Conservation (phyloP, 140 eudicot genomes). For the Senecio squalidus region DNA sequence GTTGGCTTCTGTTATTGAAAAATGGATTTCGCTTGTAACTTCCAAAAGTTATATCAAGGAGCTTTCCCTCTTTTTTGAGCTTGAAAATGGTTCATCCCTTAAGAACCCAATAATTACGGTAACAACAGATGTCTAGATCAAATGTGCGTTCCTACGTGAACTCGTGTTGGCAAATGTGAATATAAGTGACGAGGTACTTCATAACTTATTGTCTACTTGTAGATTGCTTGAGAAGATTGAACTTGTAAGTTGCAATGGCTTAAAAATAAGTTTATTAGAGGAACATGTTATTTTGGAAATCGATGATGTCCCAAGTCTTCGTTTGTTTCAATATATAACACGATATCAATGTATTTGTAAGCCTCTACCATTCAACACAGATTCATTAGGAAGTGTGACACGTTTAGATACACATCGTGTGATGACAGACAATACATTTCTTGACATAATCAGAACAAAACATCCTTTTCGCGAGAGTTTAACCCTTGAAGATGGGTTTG, state of each 20-base stretch:
- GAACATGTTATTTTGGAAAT: not conserved
- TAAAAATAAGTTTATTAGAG: not conserved
- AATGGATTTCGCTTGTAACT: not conserved
- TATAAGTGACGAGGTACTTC: not conserved
- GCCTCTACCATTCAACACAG: not conserved
- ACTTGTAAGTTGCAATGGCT: not conserved
- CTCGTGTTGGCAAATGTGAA: not conserved
- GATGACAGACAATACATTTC: not conserved
- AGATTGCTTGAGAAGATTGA: not conserved
- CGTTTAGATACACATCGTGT: not conserved
- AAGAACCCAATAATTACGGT: not conserved
- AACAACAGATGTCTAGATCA: not conserved
- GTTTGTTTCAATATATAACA: not conserved
- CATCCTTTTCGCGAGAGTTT: slow-evolving; percentile 3
- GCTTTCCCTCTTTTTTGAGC: not conserved
- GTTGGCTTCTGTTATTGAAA: not conserved
- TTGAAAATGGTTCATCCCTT: not conserved
- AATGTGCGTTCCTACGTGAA: not conserved
- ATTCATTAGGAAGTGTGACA: not conserved
- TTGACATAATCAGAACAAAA: not conserved
- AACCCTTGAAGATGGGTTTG: not conserved
- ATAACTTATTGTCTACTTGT: not conserved
- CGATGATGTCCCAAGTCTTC: not conserved
- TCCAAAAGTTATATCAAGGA: not conserved
- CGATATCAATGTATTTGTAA: not conserved